Conservation (phyloP, 2,329 filamentous ascomycete species). For the Xylariaceae sp. region DNA sequence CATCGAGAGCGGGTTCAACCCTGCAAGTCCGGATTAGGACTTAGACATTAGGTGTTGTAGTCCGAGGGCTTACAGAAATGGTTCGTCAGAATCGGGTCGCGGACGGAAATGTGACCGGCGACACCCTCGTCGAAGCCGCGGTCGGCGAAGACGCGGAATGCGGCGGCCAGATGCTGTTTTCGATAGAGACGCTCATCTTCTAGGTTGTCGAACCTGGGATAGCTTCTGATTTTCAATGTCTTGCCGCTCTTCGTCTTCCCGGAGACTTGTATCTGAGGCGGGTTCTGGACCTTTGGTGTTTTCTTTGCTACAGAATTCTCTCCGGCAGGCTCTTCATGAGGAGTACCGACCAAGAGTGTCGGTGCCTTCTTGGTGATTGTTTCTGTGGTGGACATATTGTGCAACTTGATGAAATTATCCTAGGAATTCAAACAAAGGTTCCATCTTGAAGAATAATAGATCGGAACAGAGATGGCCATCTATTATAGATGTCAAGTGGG, state of each 20-base stretch:
- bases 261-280: slow-evolving; percentile 31
- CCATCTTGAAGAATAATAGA: background rate
- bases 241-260: slow-evolving; percentile 36
- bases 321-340: background rate
- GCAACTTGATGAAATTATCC: background rate
- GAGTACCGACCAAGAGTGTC: background rate
- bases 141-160: slow-evolving; percentile 64
- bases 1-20: slow-evolving; percentile 47
- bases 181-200: slow-evolving; percentile 61
- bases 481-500: slow-evolving; percentile 14
- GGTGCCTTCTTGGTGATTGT: slow-evolving; percentile 8
- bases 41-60: background rate
- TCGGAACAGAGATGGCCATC: background rate
- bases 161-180: slow-evolving; percentile 59
- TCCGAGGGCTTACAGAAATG: slow-evolving; percentile 55
- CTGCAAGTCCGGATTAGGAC: slow-evolving; percentile 1
- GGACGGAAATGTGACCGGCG: slow-evolving; percentile 63
- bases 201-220: slow-evolving; percentile 49
- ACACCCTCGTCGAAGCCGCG: slow-evolving; percentile 66
- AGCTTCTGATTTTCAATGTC: slow-evolving; percentile 33
- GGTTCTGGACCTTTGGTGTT: slow-evolving; percentile 19
- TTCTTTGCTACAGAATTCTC: slow-evolving; percentile 14
- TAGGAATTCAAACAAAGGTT: background rate
- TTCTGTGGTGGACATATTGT: slow-evolving; percentile 20
- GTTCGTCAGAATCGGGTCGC: slow-evolving; percentile 61